Conservation (phyloP, 2,329 filamentous ascomycete genomes). For the Fusarium nisikadoi region DNA sequence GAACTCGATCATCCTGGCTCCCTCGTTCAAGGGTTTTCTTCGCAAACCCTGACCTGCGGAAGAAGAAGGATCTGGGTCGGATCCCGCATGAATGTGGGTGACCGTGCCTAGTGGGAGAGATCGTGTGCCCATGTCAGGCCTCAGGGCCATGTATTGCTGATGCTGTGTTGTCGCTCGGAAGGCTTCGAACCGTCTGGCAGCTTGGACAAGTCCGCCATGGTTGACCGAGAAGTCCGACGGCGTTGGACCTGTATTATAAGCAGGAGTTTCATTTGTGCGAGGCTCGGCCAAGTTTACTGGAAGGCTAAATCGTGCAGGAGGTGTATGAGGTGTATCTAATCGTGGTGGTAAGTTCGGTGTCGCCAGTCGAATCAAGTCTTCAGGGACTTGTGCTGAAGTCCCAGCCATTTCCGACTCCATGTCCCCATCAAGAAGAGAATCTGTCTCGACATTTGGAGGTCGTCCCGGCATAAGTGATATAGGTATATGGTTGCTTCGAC, state of each 20-base stretch:
- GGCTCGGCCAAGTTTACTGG: constrained; percentile 20
- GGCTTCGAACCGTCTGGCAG: constrained; percentile 39
- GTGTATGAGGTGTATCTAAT: constrained; percentile 40
- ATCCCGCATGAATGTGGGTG: constrained; percentile 36
- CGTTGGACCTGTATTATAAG: neutral
- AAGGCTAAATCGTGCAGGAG: constrained; percentile 16
- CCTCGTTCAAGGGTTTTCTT: constrained; percentile 40
- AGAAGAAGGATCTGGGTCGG: constrained; percentile 25
- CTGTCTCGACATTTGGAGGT: constrained; percentile 20
- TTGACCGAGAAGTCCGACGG: constrained; percentile 25
- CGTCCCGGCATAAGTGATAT: constrained; percentile 12
- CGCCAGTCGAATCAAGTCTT: constrained; percentile 42
- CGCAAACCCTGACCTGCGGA: constrained; percentile 23
- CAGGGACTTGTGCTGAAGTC: constrained; percentile 3
- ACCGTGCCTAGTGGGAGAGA: constrained; percentile 30
- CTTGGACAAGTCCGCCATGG: constrained; percentile 40
- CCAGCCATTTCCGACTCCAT: constrained; percentile 25
- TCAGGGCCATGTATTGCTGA: constrained; percentile 38
- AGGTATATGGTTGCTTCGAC: constrained; percentile 14
- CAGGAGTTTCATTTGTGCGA: neutral
- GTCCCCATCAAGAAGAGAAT: constrained; percentile 33
- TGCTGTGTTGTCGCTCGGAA: constrained; percentile 35
- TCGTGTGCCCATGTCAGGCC: constrained; percentile 32
- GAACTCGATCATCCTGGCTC: constrained; percentile 40
- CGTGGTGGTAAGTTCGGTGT: constrained; percentile 42